Percentiles rank a stretch among this genome's conserved stretches.
Conservation (phyloP, 2,329 filamentous ascomycete species). For the Arthrobotrys pseudoclavata region DNA sequence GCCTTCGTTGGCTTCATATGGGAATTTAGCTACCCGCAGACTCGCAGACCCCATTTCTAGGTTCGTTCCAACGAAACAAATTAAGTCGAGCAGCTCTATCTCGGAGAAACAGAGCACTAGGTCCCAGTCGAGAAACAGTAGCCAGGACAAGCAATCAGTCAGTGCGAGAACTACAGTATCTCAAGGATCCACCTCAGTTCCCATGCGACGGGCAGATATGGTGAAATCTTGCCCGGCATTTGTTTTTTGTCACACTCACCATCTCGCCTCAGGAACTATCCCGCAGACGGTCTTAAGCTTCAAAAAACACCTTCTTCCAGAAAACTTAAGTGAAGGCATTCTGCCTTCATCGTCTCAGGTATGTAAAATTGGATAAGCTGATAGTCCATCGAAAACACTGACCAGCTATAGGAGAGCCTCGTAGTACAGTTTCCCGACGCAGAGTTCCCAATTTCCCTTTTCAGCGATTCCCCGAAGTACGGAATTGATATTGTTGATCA, state of each 20-base stretch:
- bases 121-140: background rate
- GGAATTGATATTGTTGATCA: background rate
- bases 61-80: background rate
- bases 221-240: background rate
- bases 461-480: background rate
- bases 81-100: background rate
- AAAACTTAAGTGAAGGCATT: background rate
- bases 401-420: background rate
- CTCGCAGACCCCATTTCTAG: conserved; percentile 1
- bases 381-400: background rate
- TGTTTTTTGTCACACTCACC: background rate
- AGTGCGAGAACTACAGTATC: background rate
- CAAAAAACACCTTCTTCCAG: background rate
- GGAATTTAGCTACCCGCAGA: background rate
- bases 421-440: background rate
- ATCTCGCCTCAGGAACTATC: background rate
- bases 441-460: background rate
- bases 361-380: background rate
- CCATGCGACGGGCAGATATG: background rate
- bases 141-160: conserved; percentile 4
- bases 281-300: background rate
- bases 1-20: background rate
- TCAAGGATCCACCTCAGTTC: background rate
- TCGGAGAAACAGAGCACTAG: background rate
- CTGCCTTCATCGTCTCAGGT: background rate